Evolutionary conservation across 192 early-diverging fungal species (phyloP).

Genomic region (Coemansia sp.): DNA sequence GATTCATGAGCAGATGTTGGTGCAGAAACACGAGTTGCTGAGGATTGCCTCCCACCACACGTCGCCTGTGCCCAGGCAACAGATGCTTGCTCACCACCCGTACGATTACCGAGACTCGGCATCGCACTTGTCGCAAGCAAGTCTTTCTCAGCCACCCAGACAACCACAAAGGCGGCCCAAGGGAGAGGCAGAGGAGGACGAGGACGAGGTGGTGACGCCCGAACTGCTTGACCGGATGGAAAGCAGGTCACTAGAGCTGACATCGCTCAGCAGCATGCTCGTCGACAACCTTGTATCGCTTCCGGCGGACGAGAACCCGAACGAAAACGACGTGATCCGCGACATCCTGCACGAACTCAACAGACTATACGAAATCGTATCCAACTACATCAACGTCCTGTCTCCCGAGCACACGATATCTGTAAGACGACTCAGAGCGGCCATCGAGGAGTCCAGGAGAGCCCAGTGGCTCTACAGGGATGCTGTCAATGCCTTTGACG

Average conservation of each 20-base stretch:
- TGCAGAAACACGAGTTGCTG: not conserved
- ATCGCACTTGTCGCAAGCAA: no score
- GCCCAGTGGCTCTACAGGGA: constrained; percentile 5
- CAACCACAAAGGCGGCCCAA: no score
- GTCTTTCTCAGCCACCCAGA: no score
- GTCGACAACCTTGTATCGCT: constrained; percentile 26
- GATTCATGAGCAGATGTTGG: not conserved
- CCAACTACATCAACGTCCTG: constrained; percentile 9
- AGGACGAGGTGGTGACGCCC: not conserved
- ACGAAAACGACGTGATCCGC: constrained; percentile 15
- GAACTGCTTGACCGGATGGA: constrained; percentile 18
- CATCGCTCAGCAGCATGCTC: constrained; percentile 26
- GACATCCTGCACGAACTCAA: constrained; percentile 19
- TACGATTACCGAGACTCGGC: not conserved
- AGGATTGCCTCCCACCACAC: no score
- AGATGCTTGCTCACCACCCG: not conserved
- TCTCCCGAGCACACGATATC: not conserved
- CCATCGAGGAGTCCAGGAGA: constrained; percentile 16
- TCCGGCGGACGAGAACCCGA: constrained; percentile 23
- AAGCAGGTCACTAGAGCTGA: constrained; percentile 17
- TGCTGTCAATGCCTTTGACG: constrained; percentile 10
- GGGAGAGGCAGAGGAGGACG: no score
- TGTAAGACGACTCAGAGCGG: not conserved
- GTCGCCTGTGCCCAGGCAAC: not conserved
- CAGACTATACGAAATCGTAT: not conserved